phyloP scores from a whole-genome alignment of 352 stramenopile species.

The Globisporangium megalacanthum region DNA sequence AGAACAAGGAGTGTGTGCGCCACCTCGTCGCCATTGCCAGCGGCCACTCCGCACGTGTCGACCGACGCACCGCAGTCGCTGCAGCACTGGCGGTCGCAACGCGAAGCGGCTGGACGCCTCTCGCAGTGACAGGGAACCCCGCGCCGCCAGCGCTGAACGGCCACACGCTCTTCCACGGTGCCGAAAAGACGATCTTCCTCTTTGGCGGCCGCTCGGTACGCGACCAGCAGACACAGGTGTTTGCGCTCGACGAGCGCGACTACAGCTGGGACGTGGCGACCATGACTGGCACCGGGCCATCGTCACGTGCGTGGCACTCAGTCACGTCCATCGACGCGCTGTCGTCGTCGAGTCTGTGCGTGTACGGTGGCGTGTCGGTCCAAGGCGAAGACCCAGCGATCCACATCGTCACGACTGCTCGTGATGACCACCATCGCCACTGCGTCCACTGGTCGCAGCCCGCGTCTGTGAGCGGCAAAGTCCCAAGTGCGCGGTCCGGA shows the following conservation, averaged over 20 bases:
- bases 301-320: constrained; percentile 55
- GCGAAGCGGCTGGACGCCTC: constrained; percentile 35
- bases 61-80: constrained; percentile 16
- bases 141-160: constrained; percentile 59
- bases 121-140: constrained; percentile 54
- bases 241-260: constrained; percentile 36
- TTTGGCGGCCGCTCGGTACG: constrained; percentile 58
- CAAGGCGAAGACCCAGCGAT: constrained; percentile 43
- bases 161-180: constrained; percentile 42
- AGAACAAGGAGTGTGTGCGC: constrained; percentile 44
- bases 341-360: constrained; percentile 17
- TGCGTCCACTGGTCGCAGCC: constrained; percentile 24
- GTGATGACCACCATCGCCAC: not conserved
- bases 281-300: constrained; percentile 21
- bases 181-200: constrained; percentile 23
- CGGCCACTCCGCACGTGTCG: too few relatives aligned
- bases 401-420: constrained; percentile 22
- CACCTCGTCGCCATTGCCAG: constrained; percentile 28
- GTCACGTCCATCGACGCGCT: constrained; percentile 21
- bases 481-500: constrained; percentile 37
- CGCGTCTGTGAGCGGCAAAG: constrained; percentile 8
- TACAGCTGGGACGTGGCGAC: constrained; percentile 42
- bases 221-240: constrained; percentile 48
- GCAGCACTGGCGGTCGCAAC: constrained; percentile 29
- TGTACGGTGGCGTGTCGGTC: constrained; percentile 62